Conservation (phyloP, 192 early-diverging fungal genomes). For the Gorgonomyces haynaldii region DNA sequence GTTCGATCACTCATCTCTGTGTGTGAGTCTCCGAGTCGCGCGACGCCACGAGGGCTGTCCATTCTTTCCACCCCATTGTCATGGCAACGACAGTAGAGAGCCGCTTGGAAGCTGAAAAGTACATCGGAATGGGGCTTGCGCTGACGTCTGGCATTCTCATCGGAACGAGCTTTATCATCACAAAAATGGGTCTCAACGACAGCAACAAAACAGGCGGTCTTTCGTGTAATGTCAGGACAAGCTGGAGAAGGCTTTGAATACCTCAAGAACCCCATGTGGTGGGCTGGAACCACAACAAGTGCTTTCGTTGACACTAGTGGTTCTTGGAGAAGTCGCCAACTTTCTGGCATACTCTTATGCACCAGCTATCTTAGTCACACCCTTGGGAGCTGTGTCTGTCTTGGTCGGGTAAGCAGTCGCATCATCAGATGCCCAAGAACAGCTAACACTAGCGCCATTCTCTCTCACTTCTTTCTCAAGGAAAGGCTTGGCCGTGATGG, state of each 20-base stretch:
- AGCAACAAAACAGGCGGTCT: constrained; percentile 25
- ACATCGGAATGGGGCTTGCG: constrained; percentile 75
- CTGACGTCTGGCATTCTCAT: constrained; percentile 80
- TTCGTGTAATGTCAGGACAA: constrained; percentile 6
- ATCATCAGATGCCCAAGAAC: constrained; percentile 3
- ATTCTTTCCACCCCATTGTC: no score
- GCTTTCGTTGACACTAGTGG: constrained; percentile 48
- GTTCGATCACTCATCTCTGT: no score
- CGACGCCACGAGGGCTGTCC: no score
- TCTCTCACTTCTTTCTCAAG: constrained; percentile 79
- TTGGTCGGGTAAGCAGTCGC: constrained; percentile 60
- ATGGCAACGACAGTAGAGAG: neutral
- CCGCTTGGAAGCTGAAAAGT: constrained; percentile 16
- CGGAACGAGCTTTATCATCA: constrained; percentile 86
- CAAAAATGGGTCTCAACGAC: constrained; percentile 81
- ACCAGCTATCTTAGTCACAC: constrained; percentile 90
- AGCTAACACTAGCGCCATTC: constrained; percentile 59
- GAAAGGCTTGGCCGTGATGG: constrained; percentile 74
- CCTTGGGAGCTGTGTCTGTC: constrained; percentile 81
- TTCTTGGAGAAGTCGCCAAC: constrained; percentile 85
- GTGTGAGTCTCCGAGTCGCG: no score
- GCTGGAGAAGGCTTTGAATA: constrained; percentile 70
- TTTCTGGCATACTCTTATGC: constrained; percentile 94
- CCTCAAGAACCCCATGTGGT: constrained; percentile 81
- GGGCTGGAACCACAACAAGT: constrained; percentile 75